Base-by-base conservation (phyloP, 176 grass and related monocot species). In the Musa itinerans region DNA sequence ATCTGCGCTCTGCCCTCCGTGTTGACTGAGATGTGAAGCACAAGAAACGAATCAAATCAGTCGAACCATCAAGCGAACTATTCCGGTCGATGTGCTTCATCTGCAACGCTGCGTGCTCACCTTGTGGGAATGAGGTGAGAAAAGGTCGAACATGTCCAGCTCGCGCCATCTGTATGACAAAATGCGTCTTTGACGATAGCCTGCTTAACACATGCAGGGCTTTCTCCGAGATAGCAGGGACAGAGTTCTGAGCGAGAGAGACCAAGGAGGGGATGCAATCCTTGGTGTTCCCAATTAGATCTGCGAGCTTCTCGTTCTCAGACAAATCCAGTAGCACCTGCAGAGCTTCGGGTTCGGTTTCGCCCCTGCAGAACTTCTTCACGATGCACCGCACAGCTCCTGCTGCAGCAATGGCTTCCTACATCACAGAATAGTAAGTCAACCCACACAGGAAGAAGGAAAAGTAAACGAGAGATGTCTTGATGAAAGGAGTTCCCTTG, bases 361-460 rank as follows among this genome's bases (percentile, higher is more conserved):
- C 65, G 13, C 65, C 25, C 34, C 11, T 49, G 27, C 65, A 68
- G 65, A 68, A 68, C 27, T 19, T 26, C 65, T 68, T 68, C 65
- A 68, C 65, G 14, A 68, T 68, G 65, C 65, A 68, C 15, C 65
- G 65, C 5, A 68, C 29, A 16, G 29, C 65, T 68, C 65, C 65
- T 48, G 9, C 29, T 49, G 12, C 13, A 8, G 65, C 65, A 68
- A 68, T 68, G 29, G 26, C 65, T n/a, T 49, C 54, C 54, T 57
- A 6, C 54, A 57, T 43, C 54, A 57, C 6, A 57, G 54, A 57
- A 57, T 3, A 3, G 12, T 15, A 57, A 19, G 12, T 57, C 54
- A 57, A 15, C 54, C 34, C 34, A 43, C 34, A 43, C 34, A 43
- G 34, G 34, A 43, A 43, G 34, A 43, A 43, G 34, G 34, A 43